Base-by-base conservation (phyloP, 768 basidiomycete species). In the Sarcomyxa edulis region DNA sequence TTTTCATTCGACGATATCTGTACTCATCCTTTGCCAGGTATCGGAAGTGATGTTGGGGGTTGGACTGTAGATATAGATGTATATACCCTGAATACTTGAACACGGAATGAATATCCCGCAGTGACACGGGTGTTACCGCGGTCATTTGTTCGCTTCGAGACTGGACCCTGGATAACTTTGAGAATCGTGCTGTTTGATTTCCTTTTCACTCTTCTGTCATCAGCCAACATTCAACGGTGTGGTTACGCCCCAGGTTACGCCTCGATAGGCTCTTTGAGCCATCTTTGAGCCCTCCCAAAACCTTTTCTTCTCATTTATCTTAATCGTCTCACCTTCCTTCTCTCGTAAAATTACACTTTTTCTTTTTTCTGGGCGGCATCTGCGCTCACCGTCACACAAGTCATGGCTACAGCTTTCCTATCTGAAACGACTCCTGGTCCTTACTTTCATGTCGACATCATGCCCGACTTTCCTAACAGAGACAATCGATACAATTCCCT, bases 401-500 rank as follows among this genome's bases (percentile, higher is more conserved):
- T 55, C 53, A 71, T 76, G 68, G 66, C 76, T 40, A 65, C 78
- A 40, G 59, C 72, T 38, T 61, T 78, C 46, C 74, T 39, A 20
- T 16, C 38, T 23, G 38, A 39, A 20, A 18, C 28, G 19, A 28
- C 37, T 22, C 37, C n/a, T 28, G 37, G 37, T 28, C 55, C 71
- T 45, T 79, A 78, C 59, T 64, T 78, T 35, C 69, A 67, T 50
- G 61, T 69, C n/a, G n/a, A n/a, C 28, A 66, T 82, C 42, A 68
- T 80, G 55, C 63, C 72, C 40, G 81, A 81, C 41, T 66, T 76
- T 45, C 77, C 80, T 58, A 71, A 76, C 56, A 67, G 70, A 50
- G 82, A 82, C 64, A 74, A 72, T 53, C 68, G 81, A 53, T 81
- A 82, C 44, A 64, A 66, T 14, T 52, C 65, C 20, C 42, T 64